These are phyloP conservation scores for Stemphylium beticola DNA, from an alignment of 2,329 filamentous ascomycete species.

Conservation along the genomic window DNA sequence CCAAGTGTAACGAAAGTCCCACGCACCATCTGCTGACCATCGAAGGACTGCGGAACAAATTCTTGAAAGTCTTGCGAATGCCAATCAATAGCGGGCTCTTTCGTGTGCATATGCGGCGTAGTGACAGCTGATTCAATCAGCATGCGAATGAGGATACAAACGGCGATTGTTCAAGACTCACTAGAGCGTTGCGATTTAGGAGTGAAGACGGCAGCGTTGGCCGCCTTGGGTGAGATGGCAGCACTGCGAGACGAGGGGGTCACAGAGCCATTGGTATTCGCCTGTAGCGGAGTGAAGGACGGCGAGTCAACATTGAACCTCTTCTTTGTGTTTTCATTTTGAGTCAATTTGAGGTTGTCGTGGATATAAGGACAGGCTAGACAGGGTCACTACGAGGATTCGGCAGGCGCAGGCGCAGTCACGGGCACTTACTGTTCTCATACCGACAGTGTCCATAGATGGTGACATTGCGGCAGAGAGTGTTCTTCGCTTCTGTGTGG, in stretches of 20 bases:
- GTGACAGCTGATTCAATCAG: conserved; percentile 45
- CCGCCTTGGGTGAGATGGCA: conserved; percentile 85
- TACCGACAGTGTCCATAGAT: conserved; percentile 94
- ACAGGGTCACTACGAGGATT: conserved; percentile 25
- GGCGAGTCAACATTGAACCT: conserved; percentile 94
- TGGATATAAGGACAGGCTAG: conserved; percentile 81
- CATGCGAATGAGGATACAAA: conserved; percentile 8
- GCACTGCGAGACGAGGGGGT: conserved; percentile 67
- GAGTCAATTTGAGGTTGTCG: conserved; percentile 70
- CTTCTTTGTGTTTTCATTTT: conserved; percentile 68
- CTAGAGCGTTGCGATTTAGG: conserved; percentile 62
- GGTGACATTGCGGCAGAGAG: conserved; percentile 86
- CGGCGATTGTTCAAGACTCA: conserved; percentile 36
- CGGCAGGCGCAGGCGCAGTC: conserved; percentile 8
- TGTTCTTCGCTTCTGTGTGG: conserved; percentile 74
- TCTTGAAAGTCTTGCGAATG: conserved; percentile 57
- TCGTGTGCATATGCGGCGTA: conserved; percentile 53
- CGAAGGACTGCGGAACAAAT: conserved; percentile 63
- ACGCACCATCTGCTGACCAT: conserved; percentile 57
- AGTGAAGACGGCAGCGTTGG: conserved; percentile 86
- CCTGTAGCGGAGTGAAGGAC: conserved; percentile 79
- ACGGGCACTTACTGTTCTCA: conserved; percentile 69
- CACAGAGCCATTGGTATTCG: conserved; percentile 54
- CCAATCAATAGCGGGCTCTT: conserved; percentile 57
- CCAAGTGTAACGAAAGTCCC: not conserved